Evolutionary conservation across 495 filamentous ascomycete species (phyloP), one percentile per base, ranked within the genome.

Genomic region (Acidomyces sp.): DNA sequence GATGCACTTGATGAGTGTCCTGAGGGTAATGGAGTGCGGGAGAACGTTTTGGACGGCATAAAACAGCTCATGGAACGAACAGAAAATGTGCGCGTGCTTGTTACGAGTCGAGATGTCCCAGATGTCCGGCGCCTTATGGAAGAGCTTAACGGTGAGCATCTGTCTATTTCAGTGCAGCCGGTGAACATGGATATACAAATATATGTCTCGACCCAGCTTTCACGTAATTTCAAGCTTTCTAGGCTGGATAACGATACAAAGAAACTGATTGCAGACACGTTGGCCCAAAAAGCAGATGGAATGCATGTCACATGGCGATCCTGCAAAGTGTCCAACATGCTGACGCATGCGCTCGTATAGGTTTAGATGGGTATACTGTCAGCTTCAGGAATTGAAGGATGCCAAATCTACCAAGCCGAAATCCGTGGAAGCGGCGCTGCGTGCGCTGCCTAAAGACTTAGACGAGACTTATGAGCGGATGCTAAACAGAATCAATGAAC

Each of bases 381-480:
- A 56, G 37, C 40, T 55, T 17, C 37, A 49, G 18, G 31, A 31
- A 27, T 38, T 56, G 15, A 44, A 43, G 24, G 41, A 38, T 32
- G 34, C 34, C 11, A 45, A 49, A 26, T 18, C 17, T n/a, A 22
- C 22, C 9, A 37, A 26, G 16, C 41, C 27, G 6, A 38, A 34
- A 3, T 35, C 38, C 10, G 28, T 56, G 12, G 20, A 46, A 10
- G 6, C 26, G 40, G 41, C 52, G 16, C 37, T 56, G 16, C 15
- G 19, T n/a, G 12, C 24, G 11, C 39, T 57, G 30, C 54, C 54
- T 0, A 24, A 19, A 23, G 45, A 29, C 4, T 34, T 57, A n/a
- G 49, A 57, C 35, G 53, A 55, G n/a, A 57, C 49, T 9, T 57
- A 57, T 37, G 30, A 22, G 23, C 53, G 54, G 4, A 53, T 57